Evolutionary conservation across 768 basidiomycete species (phyloP).

Genomic region (Amyloporia xantha): DNA sequence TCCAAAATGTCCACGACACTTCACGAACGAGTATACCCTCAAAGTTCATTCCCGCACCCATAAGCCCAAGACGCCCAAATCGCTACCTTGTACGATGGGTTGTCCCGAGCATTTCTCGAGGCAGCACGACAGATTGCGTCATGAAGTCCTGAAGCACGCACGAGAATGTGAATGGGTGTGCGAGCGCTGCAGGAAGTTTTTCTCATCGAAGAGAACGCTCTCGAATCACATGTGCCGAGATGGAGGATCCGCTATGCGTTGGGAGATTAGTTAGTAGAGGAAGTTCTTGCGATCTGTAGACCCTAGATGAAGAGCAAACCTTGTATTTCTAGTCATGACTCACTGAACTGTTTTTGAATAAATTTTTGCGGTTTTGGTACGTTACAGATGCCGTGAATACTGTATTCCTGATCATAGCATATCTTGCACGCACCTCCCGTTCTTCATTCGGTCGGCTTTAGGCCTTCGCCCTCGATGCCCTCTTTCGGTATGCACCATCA

Average conservation of each 20-base stretch:
- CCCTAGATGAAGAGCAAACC: background rate
- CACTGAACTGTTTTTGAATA: no score
- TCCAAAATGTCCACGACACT: background rate
- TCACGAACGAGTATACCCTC: conserved; percentile 2
- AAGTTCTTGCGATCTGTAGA: background rate
- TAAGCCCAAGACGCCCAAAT: background rate
- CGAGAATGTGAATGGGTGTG: conserved; percentile 1
- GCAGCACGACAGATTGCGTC: background rate
- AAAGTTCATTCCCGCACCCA: background rate
- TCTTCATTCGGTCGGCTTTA: no score
- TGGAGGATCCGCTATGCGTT: background rate
- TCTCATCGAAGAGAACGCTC: background rate
- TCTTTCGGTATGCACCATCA: no score
- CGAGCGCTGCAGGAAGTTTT: background rate
- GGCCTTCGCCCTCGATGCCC: no score
- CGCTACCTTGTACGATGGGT: background rate
- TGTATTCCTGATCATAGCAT: no score
- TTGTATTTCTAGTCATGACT: no score
- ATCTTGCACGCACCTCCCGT: no score
- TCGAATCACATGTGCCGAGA: background rate
- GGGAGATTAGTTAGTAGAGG: background rate
- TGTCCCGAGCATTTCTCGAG: conserved; percentile 1
- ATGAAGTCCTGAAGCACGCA: background rate
- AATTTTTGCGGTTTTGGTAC: no score
- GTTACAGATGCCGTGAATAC: no score